Base-by-base conservation (phyloP, 2,329 filamentous ascomycete genomes). In the Fusarium sp. region DNA sequence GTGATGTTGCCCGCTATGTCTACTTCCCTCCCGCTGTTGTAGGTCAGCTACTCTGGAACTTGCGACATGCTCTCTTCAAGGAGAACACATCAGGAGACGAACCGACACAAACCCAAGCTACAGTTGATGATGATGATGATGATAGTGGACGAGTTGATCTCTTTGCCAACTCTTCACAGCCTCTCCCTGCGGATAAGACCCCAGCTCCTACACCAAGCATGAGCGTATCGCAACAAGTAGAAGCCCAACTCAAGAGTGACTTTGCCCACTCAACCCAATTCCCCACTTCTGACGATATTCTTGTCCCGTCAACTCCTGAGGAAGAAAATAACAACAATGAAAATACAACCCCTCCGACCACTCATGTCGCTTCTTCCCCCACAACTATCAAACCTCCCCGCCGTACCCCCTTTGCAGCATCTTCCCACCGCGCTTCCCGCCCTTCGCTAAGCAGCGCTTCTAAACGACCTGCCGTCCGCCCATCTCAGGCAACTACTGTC, bases 11-110 rank as follows among this genome's bases (percentile, higher is more conserved):
- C 30, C 85, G 84, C 53, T 90, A 86, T 64, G 78, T 79, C 5
- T 89, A 86, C 70, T 78, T 91, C 2, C 86, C 86, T 3, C 89
- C 88, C 3, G 87, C 86, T 4, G 83, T 89, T 3, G 83, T 89
- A 1, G 87, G 87, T 9, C 84, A 88, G 69, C 78, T 91, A 15
- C 83, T 90, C 46, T 87, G 84, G 56, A 91, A 91, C 63, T 76
- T 91, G 37, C 81, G 85, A 42, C 85, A 86, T 8, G 76, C 90
- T 2, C 84, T 90, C 60, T 81, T 78, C 64, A 77, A 57, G 6
- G 78, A 80, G 11, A 68, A 63, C 3, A 68, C 64, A 4, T 71
- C 75, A 0, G 75, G 76, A 33, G 76, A 78, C 7, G 58, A 66
- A 12, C 57, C 73, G 15, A 50, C 60, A 3, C 67, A 73, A 14